A percentile compares a stretch with the other conserved stretches of the same genome.
Conservation (phyloP, 768 basidiomycete genomes). For the Gymnopilus dilepis region DNA sequence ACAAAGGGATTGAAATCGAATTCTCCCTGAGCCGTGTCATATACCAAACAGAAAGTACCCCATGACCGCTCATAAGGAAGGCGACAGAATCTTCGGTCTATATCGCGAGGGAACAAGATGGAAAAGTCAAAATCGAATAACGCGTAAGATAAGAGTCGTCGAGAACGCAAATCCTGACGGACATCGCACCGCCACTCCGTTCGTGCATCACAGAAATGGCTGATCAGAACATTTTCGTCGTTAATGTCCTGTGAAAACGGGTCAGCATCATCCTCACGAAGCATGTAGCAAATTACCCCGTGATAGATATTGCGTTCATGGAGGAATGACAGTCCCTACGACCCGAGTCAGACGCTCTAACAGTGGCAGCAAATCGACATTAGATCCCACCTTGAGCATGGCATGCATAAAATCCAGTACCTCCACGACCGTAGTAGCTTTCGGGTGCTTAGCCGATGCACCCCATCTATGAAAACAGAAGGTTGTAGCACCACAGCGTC, state of each 20-base stretch:
- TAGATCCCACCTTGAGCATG: not conserved
- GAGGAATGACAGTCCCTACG: conserved; percentile 23
- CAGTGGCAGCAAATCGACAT: too few species aligned
- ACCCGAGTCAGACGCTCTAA: not conserved
- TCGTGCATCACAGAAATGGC: conserved; percentile 14
- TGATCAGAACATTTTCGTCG: conserved; percentile 24
- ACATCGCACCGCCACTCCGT: not conserved
- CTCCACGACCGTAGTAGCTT: not conserved
- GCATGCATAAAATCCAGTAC: not conserved
- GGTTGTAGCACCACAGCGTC: too few species aligned
- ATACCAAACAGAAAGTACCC: not conserved
- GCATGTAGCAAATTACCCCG: conserved; percentile 12
- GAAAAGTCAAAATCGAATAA: conserved; percentile 30
- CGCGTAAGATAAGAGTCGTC: conserved; percentile 20
- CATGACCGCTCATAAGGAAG: conserved; percentile 1
- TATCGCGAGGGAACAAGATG: conserved; percentile 17
- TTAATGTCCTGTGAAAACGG: conserved; percentile 8
- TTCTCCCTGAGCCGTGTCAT: conserved; percentile 7
- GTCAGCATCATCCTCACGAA: not conserved
- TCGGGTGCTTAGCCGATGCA: not conserved
- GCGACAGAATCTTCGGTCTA: not conserved
- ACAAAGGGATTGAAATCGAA: conserved; percentile 24
- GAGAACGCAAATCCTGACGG: conserved; percentile 7
- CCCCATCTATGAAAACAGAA: not conserved
- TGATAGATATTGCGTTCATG: conserved; percentile 27